Base-by-base conservation (phyloP, 208 protist species). In the Trichomonas vaginalis region DNA sequence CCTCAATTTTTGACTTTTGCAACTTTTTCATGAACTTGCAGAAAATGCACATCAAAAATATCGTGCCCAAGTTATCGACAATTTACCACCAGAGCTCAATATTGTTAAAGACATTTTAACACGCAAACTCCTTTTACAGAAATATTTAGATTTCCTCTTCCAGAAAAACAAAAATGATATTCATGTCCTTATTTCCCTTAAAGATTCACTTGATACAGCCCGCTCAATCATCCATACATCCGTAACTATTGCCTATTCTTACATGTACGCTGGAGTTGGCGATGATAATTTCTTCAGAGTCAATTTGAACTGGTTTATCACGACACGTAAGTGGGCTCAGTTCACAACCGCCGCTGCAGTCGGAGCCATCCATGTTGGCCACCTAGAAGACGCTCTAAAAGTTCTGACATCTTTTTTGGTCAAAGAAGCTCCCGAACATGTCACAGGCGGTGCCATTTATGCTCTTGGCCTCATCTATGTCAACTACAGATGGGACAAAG, bases 31-130 rank as follows among this genome's bases (percentile, higher is more conserved):
- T 47, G 82, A 88, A 88, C 82, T 88, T 47, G 82, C 82, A 47
- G 82, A 88, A 88, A 88, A 88, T 47, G 82, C 82, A 88, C 82
- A 88, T 47, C 82, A 88, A 40, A 35, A 88, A 88, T 88, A 45
- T 47, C 82, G 82, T 47, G 40, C 82, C 42, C 27, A 45, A 45
- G 40, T 88, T 88, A 88, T 88, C 17, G 17, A 42, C 8, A 47
- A 88, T n/a, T 32, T 88, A 27, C 82, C 35, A 48, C 40, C 35
- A 88, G 39, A 88, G 14, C 17, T 88, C 8, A 46, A 45, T 8
- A n/a, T 39, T 10, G 39, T 88, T 40, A 47, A 32, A 47, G 14
- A 45, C 0, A 88, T 88, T 88, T 23, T 88, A 10, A 45, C 4
- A 47, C 8, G 82, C 1, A 88, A 35, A 40, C 32, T n/a, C 14